A percentile compares a stretch with the other conserved stretches of the same genome.
Conservation (phyloP, 208 protist species). For the Trypanosoma rangeli region DNA sequence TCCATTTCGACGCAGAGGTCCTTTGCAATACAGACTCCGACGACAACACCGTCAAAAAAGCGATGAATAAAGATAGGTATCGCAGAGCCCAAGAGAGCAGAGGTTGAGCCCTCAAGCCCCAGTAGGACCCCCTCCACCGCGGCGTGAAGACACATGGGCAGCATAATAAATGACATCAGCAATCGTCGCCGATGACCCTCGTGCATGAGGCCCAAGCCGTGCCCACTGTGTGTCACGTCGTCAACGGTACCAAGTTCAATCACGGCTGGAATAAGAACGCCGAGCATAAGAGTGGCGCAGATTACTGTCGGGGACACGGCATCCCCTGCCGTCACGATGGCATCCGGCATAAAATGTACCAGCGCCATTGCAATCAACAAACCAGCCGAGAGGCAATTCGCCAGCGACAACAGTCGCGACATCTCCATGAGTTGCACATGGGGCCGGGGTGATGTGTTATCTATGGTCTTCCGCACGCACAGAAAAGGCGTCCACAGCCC, state of each 20-base stretch:
- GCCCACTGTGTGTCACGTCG: not conserved
- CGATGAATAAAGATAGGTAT: slow-evolving; percentile 63
- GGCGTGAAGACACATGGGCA: slow-evolving; percentile 77
- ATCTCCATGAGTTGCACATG: slow-evolving; percentile 4
- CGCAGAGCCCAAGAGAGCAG: slow-evolving; percentile 36
- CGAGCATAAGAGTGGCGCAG: slow-evolving; percentile 43
- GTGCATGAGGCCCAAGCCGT: slow-evolving; percentile 1
- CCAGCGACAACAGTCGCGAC: slow-evolving; percentile 38
- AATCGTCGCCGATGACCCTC: not conserved
- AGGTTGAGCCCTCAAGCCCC: slow-evolving; percentile 38
- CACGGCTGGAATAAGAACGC: slow-evolving; percentile 62
- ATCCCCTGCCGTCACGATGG: slow-evolving; percentile 21
- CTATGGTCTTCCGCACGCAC: slow-evolving; percentile 18
- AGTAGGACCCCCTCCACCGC: slow-evolving; percentile 64
- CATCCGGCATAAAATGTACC: slow-evolving; percentile 54
- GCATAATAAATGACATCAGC: slow-evolving; percentile 36
- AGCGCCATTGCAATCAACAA: slow-evolving; percentile 70
- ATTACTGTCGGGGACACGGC: slow-evolving; percentile 10
- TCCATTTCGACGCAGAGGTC: slow-evolving; percentile 18
- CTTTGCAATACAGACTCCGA: slow-evolving; percentile 70
- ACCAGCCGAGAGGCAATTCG: slow-evolving; percentile 63
- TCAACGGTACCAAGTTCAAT: slow-evolving; percentile 31
- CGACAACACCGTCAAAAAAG: slow-evolving; percentile 71
- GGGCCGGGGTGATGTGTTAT: not conserved
- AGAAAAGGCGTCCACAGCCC: slow-evolving; percentile 55